phyloP scores from a whole-genome alignment of 164 flowering plant genomes.

The Echeveria elegans region DNA sequence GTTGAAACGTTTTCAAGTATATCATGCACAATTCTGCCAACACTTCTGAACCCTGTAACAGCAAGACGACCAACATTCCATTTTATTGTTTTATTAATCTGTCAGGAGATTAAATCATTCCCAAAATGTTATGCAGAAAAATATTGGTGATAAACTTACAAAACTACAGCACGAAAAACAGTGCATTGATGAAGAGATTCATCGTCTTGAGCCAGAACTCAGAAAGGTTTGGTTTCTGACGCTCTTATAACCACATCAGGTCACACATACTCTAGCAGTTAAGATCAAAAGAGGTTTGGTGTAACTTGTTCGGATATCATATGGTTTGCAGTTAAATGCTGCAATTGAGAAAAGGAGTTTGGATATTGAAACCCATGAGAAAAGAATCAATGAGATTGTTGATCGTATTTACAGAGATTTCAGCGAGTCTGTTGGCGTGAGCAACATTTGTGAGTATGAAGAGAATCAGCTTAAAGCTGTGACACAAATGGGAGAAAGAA shows the following conservation, averaged over 20 bases:
- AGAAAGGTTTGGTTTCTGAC: conserved; percentile 36
- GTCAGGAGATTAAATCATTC: background rate
- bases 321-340: conserved; percentile 42
- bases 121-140: conserved; percentile 45
- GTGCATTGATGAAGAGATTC: conserved; percentile 53
- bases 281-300: background rate
- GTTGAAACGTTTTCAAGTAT: too few species aligned
- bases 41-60: too few species aligned
- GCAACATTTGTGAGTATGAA: conserved; percentile 95
- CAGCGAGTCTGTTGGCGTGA: conserved; percentile 87
- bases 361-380: conserved; percentile 58
- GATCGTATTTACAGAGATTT: conserved; percentile 74
- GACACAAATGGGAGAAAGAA: conserved; percentile 61
- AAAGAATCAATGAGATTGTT: conserved; percentile 78
- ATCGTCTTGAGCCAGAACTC: conserved; percentile 51
- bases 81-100: too few species aligned
- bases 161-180: conserved; percentile 54
- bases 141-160: conserved; percentile 62
- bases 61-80: too few species aligned
- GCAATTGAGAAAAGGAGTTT: conserved; percentile 30
- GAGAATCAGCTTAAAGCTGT: conserved; percentile 87
- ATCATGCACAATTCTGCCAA: too few species aligned
- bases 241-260: background rate
- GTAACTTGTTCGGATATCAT: background rate
- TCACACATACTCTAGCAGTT: background rate